Evolutionary conservation across 257 asterid genomes (phyloP).

Genomic region (Jacaranda copaia): DNA sequence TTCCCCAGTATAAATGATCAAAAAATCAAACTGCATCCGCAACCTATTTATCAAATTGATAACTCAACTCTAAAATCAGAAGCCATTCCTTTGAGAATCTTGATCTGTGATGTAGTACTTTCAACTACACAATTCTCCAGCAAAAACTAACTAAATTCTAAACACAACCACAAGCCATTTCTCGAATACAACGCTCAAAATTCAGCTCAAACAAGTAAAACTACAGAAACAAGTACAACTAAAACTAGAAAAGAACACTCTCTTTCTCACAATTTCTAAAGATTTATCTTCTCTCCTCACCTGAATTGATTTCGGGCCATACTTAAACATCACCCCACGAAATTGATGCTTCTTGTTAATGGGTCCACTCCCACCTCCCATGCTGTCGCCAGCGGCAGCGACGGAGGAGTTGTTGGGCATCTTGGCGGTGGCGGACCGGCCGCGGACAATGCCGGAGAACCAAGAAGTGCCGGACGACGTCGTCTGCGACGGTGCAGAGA

Average conservation of each 20-base stretch:
- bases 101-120: conserved; percentile 34
- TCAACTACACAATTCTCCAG: not conserved
- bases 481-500: conserved; percentile 51
- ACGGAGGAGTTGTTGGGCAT: conserved; percentile 45
- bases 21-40: not conserved
- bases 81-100: conserved; percentile 25
- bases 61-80: conserved; percentile 6
- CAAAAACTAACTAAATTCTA: not conserved
- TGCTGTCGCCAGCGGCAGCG: conserved; percentile 42
- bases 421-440: conserved; percentile 68
- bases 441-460: conserved; percentile 87
- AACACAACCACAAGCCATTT: conserved; percentile 10
- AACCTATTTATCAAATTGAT: conserved; percentile 23
- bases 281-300: conserved; percentile 38
- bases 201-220: conserved; percentile 31
- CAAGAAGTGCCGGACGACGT: conserved; percentile 66
- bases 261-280: conserved; percentile 1
- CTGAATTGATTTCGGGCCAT: conserved; percentile 84
- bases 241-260: not conserved
- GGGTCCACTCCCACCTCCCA: conserved; percentile 62
- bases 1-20: not conserved
- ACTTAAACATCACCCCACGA: conserved; percentile 86
- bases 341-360: conserved; percentile 75
- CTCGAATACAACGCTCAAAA: conserved; percentile 18
- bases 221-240: conserved; percentile 3